Evolutionary conservation across 192 early-diverging fungal species (phyloP).

Genomic region (Coemansia sp.): DNA sequence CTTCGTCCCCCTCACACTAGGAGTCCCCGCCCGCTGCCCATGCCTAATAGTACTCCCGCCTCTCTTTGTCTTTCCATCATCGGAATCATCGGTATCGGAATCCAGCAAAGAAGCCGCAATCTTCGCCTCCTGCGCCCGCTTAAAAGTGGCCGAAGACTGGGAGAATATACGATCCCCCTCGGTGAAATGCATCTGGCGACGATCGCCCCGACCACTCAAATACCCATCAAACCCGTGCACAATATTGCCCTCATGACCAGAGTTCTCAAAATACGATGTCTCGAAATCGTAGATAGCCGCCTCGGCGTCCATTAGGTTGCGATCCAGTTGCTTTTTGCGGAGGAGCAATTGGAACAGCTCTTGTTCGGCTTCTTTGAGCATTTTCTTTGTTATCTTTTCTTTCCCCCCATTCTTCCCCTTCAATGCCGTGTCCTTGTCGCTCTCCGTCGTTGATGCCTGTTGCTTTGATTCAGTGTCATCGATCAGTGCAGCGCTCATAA

Average conservation of each 20-base stretch:
- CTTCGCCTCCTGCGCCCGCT: conserved; percentile 50
- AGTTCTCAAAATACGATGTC: conserved; percentile 86
- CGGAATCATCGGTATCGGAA: conserved; percentile 43
- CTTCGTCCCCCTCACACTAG: conserved; percentile 23
- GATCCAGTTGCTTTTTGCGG: conserved; percentile 80
- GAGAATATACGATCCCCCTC: conserved; percentile 87
- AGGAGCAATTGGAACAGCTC: conserved; percentile 70
- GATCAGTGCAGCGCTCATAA: conserved; percentile 3
- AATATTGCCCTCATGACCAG: conserved; percentile 80
- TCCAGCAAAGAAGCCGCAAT: conserved; percentile 48
- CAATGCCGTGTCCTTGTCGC: not conserved
- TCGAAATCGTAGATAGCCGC: conserved; percentile 82
- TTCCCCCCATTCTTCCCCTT: conserved; percentile 7
- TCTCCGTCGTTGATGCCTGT: not conserved
- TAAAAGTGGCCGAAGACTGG: conserved; percentile 62
- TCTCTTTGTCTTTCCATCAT: conserved; percentile 1
- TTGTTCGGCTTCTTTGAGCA: conserved; percentile 70
- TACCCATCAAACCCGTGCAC: conserved; percentile 89
- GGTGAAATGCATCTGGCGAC: conserved; percentile 62
- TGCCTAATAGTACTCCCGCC: conserved; percentile 49
- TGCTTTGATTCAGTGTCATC: not conserved
- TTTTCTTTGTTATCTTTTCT: conserved; percentile 54
- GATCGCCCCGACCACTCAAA: conserved; percentile 59
- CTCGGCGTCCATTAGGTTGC: conserved; percentile 70
- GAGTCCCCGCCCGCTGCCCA: conserved; percentile 24